Conservation (phyloP, 805 yeast genomes). For the Brettanomyces nanus region DNA sequence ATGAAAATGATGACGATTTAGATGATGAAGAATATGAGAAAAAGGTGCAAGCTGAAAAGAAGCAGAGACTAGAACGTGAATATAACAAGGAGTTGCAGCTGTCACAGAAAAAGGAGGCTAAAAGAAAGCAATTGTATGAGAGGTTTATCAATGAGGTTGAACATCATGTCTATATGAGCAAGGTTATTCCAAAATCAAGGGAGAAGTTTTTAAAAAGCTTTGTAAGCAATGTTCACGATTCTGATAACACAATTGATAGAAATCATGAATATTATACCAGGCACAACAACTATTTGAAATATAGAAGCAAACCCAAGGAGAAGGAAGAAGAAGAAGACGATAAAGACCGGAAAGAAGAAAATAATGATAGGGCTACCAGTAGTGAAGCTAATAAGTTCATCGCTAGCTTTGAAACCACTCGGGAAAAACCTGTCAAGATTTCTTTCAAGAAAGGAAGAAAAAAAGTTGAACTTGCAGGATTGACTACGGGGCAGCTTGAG, state of each 20-base stretch:
- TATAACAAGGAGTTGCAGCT: constrained; percentile 11
- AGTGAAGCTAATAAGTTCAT: constrained; percentile 11
- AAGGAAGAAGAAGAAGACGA: constrained; percentile 38
- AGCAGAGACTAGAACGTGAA: constrained; percentile 8
- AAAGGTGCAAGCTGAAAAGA: constrained; percentile 10
- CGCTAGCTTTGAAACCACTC: constrained; percentile 11
- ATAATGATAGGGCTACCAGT: constrained; percentile 13
- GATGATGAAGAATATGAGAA: constrained; percentile 18
- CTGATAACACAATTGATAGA: constrained; percentile 25
- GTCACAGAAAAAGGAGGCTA: constrained; percentile 17
- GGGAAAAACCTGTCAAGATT: constrained; percentile 15
- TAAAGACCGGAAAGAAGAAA: constrained; percentile 30
- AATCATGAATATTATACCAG: constrained; percentile 30
- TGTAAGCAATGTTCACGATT: constrained; percentile 17
- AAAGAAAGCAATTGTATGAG: constrained; percentile 25
- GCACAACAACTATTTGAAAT: constrained; percentile 35
- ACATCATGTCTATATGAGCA: constrained; percentile 16
- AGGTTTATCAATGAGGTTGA: constrained; percentile 27
- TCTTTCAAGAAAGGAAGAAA: constrained; percentile 13
- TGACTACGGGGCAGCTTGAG: constrained; percentile 8
- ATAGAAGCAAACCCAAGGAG: constrained; percentile 27
- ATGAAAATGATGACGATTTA: constrained; percentile 6
- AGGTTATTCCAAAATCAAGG: constrained; percentile 15
- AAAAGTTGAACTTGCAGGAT: background rate
- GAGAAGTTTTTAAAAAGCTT: constrained; percentile 21